These are phyloP conservation scores for Magnusiomyces paraingens DNA, from an alignment of 1,139 yeast genomes.

Conservation along the genomic window DNA sequence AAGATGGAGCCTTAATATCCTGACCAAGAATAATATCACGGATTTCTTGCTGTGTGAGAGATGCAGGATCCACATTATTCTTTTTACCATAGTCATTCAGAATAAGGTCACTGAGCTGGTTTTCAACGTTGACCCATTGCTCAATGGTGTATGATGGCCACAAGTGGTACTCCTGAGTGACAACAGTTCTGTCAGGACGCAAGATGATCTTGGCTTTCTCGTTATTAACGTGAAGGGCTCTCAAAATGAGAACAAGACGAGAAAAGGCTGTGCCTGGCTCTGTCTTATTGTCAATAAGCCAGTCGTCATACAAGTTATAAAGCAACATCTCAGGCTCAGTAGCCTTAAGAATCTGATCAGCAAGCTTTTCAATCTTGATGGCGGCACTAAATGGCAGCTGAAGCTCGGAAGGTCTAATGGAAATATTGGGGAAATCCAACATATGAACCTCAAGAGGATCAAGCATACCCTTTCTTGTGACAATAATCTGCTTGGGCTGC, in stretches of 20 bases:
- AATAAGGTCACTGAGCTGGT: slow-evolving; percentile 81
- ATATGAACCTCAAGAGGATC: slow-evolving; percentile 96
- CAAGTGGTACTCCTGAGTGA: slow-evolving; percentile 70
- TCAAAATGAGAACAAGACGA: slow-evolving; percentile 66
- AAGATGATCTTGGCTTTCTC: slow-evolving; percentile 73
- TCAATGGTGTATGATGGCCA: slow-evolving; percentile 91
- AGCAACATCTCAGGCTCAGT: slow-evolving; percentile 90
- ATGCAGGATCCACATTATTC: slow-evolving; percentile 76
- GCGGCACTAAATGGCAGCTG: slow-evolving; percentile 87
- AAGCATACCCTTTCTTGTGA: slow-evolving; percentile 81
- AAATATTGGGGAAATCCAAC: slow-evolving; percentile 91
- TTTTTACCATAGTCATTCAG: slow-evolving; percentile 79
- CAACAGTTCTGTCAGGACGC: slow-evolving; percentile 64
- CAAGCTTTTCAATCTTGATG: slow-evolving; percentile 71
- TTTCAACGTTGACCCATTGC: slow-evolving; percentile 89
- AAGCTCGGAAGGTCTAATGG: slow-evolving; percentile 84
- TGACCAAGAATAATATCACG: slow-evolving; percentile 93
- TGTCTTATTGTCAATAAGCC: slow-evolving; percentile 53
- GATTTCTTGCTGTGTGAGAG: slow-evolving; percentile 88
- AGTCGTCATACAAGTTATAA: slow-evolving; percentile 89
- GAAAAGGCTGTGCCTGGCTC: slow-evolving; percentile 93
- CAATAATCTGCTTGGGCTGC: slow-evolving; percentile 88
- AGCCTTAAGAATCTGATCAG: slow-evolving; percentile 75
- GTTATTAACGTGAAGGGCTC: slow-evolving; percentile 72
- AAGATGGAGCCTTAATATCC: slow-evolving; percentile 85